Evolutionary conservation across 2,329 filamentous ascomycete species (phyloP).

Genomic region (Monascus ruber): DNA sequence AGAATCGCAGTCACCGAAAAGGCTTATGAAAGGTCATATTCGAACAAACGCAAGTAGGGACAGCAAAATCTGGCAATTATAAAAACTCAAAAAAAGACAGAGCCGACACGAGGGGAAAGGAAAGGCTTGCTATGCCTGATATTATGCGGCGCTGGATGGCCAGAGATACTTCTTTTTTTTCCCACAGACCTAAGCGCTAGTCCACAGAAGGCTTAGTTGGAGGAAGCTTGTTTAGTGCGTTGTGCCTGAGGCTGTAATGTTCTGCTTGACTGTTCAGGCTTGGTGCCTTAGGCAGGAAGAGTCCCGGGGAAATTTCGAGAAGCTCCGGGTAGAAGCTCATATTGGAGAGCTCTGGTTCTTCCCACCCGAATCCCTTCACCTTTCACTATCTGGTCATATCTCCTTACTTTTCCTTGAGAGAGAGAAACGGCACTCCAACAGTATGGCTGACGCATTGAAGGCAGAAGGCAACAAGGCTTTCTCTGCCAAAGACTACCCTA

Average conservation of each 20-base stretch:
- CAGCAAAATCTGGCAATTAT: no score
- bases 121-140: no score
- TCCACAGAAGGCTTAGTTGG: conserved; percentile 10
- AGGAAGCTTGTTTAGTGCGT: background rate
- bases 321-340: conserved; percentile 20
- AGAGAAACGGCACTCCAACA: conserved; percentile 10
- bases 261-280: background rate
- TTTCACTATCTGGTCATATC: background rate
- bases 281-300: conserved; percentile 14
- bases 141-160: no score
- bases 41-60: background rate
- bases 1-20: conserved; percentile 17
- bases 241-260: conserved; percentile 5
- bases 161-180: no score
- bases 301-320: conserved; percentile 35
- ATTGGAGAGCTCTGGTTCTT: conserved; percentile 7
- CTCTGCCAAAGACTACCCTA: conserved; percentile 89
- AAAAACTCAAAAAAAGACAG: no score
- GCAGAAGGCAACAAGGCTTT: conserved; percentile 98
- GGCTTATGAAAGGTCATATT: conserved; percentile 22
- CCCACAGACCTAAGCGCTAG: background rate
- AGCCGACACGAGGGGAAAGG: no score
- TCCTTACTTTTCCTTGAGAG: background rate
- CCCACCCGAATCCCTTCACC: conserved; percentile 4
- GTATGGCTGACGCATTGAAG: conserved; percentile 74